These are phyloP conservation scores for Panicum miliaceum DNA, from an alignment of 176 grass and related monocot species.

Conservation along the genomic window DNA sequence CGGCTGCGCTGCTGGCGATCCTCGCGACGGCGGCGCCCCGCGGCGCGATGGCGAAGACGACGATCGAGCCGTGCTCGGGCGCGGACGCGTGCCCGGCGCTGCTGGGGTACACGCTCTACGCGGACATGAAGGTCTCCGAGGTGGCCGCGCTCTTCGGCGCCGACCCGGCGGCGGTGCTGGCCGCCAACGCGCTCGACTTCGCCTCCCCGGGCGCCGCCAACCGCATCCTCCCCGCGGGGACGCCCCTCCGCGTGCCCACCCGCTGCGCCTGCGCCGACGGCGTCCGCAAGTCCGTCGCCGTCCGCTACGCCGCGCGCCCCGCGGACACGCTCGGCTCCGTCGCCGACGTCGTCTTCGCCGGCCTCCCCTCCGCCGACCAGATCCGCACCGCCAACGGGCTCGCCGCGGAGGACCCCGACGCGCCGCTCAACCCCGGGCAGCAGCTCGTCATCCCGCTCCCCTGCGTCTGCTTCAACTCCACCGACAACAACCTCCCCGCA, in stretches of 20 bases:
- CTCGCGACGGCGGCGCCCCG: slow-evolving; percentile 6
- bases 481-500: slow-evolving; percentile 76
- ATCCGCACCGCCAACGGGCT: slow-evolving; percentile 83
- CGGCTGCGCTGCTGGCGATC: slow-evolving; percentile 5
- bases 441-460: slow-evolving; percentile 71
- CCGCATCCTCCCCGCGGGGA: slow-evolving; percentile 73
- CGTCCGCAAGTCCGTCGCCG: slow-evolving; percentile 73
- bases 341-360: slow-evolving; percentile 60
- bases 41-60: slow-evolving; percentile 62
- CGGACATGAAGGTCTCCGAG: slow-evolving; percentile 89
- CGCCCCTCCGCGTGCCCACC: slow-evolving; percentile 70
- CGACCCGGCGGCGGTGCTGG: slow-evolving; percentile 63
- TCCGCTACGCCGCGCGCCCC: slow-evolving; percentile 59
- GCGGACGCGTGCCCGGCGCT: slow-evolving; percentile 71
- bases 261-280: slow-evolving; percentile 72
- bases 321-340: slow-evolving; percentile 73
- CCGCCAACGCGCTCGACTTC: slow-evolving; percentile 67
- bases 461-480: slow-evolving; percentile 83
- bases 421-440: slow-evolving; percentile 50
- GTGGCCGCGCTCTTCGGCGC: slow-evolving; percentile 66
- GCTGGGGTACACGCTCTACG: slow-evolving; percentile 81
- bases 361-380: slow-evolving; percentile 74
- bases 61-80: slow-evolving; percentile 79
- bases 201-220: slow-evolving; percentile 55
- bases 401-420: slow-evolving; percentile 55